Conservation (phyloP, 1,284 basidiomycete species). For the Bjerkandera adusta region DNA sequence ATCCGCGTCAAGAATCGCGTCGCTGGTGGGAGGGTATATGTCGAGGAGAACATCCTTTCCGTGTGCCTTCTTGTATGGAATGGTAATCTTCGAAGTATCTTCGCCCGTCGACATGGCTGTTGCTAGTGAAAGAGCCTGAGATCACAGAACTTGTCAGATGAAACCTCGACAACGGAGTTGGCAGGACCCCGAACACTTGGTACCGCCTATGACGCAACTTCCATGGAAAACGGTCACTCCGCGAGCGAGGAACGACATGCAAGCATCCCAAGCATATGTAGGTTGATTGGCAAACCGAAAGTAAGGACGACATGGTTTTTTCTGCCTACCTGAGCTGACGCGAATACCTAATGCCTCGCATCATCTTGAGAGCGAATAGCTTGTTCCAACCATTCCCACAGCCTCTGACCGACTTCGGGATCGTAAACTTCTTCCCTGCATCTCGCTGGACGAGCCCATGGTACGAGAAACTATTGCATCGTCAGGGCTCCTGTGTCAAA, state of each 20-base stretch:
- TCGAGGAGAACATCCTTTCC: constrained; percentile 19
- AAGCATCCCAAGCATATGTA: neutral
- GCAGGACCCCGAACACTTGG: neutral
- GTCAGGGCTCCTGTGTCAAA: neutral
- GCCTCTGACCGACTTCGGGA: constrained; percentile 30
- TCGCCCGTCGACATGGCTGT: neutral
- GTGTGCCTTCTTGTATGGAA: constrained; percentile 20
- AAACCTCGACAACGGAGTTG: neutral
- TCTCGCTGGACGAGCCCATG: constrained; percentile 42
- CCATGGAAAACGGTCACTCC: neutral
- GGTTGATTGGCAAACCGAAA: neutral
- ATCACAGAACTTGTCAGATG: neutral
- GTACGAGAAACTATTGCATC: constrained; percentile 39
- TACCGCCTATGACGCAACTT: neutral
- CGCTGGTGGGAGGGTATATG: constrained; percentile 19
- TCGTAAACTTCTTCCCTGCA: constrained; percentile 33
- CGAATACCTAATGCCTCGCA: no score
- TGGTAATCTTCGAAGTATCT: constrained; percentile 12
- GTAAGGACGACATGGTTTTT: no score
- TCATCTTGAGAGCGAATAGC: neutral
- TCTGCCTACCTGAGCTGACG: no score
- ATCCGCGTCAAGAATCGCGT: constrained; percentile 13
- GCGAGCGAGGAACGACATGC: neutral
- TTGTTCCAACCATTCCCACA: constrained; percentile 42
- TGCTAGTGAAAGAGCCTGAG: neutral